Conservation (phyloP, 2,329 filamentous ascomycete genomes). For the Reticulascus tulasneorum region DNA sequence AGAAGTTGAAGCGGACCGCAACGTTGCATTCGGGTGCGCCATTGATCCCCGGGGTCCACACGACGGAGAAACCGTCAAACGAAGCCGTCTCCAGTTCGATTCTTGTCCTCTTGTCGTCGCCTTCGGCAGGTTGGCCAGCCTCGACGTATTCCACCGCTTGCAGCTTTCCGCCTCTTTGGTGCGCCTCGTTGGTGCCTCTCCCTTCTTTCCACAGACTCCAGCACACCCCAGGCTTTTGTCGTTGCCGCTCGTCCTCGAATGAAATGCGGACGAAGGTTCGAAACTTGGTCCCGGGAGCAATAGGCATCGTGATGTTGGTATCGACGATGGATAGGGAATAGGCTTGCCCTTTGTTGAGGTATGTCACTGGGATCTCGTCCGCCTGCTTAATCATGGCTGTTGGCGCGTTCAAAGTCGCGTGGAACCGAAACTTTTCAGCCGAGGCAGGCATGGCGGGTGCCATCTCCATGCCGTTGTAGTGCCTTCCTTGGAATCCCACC, state of each 20-base stretch:
- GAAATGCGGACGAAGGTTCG: constrained; percentile 92
- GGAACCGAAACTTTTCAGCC: constrained; percentile 78
- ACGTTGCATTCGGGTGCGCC: constrained; percentile 74
- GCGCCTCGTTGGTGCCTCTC: constrained; percentile 89
- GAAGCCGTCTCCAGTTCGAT: constrained; percentile 72
- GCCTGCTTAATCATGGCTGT: constrained; percentile 92
- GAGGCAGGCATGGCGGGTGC: constrained; percentile 45
- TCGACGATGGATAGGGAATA: constrained; percentile 86
- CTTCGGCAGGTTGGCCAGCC: constrained; percentile 53
- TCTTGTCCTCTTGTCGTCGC: constrained; percentile 62
- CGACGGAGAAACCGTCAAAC: constrained; percentile 90
- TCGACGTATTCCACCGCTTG: constrained; percentile 95
- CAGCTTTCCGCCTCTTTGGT: constrained; percentile 86
- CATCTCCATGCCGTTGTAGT: constrained; percentile 42
- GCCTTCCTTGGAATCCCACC: constrained; percentile 51
- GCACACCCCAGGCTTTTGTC: constrained; percentile 74
- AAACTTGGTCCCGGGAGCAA: constrained; percentile 64
- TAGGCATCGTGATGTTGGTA: constrained; percentile 59
- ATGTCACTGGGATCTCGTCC: constrained; percentile 94
- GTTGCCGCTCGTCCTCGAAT: constrained; percentile 93
- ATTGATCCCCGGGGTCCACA: constrained; percentile 74
- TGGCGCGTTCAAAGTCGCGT: constrained; percentile 84
- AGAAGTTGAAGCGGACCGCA: constrained; percentile 93
- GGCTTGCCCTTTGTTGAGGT: constrained; percentile 94
- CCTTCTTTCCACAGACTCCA: constrained; percentile 96